phyloP scores from a whole-genome alignment of 805 yeast genomes.

The Lachancea meyersii region DNA sequence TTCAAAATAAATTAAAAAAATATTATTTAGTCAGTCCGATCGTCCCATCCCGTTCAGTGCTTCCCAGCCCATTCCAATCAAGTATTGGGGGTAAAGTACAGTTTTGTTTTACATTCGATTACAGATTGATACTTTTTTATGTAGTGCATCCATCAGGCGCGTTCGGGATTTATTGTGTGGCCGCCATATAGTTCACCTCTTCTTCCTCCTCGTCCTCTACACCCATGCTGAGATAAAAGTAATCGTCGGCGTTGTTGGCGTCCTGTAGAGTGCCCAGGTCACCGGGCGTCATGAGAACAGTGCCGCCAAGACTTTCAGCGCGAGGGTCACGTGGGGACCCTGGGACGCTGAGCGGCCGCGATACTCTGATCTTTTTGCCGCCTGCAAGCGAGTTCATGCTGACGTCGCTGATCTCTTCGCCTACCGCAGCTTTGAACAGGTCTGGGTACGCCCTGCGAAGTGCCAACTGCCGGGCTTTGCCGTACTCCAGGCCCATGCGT shows the following conservation, averaged over 20 bases:
- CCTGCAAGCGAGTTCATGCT: conserved; percentile 31
- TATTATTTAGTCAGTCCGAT: no score
- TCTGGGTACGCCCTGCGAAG: conserved; percentile 92
- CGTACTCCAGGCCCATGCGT: conserved; percentile 94
- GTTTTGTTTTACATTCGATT: neutral
- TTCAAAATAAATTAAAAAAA: no score
- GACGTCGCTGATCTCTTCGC: conserved; percentile 25
- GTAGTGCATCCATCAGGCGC: neutral
- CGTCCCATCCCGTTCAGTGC: no score
- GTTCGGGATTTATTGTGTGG: neutral
- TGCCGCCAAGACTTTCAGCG: conserved; percentile 22
- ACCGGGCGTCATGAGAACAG: conserved; percentile 91
- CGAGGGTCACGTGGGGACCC: conserved; percentile 76
- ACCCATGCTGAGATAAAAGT: conserved; percentile 43
- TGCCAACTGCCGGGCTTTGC: conserved; percentile 89
- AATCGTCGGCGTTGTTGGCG: conserved; percentile 75
- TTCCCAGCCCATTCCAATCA: no score
- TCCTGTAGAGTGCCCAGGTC: conserved; percentile 96
- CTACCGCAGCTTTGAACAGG: conserved; percentile 44
- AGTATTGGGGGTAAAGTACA: no score
- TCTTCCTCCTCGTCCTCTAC: conserved; percentile 39
- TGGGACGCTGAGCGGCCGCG: conserved; percentile 93
- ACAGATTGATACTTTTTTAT: neutral
- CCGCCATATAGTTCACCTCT: conserved; percentile 21
- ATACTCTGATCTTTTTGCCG: conserved; percentile 55